Base-by-base conservation (phyloP, 1,284 basidiomycete genomes). In the Polyporus tsugae region DNA sequence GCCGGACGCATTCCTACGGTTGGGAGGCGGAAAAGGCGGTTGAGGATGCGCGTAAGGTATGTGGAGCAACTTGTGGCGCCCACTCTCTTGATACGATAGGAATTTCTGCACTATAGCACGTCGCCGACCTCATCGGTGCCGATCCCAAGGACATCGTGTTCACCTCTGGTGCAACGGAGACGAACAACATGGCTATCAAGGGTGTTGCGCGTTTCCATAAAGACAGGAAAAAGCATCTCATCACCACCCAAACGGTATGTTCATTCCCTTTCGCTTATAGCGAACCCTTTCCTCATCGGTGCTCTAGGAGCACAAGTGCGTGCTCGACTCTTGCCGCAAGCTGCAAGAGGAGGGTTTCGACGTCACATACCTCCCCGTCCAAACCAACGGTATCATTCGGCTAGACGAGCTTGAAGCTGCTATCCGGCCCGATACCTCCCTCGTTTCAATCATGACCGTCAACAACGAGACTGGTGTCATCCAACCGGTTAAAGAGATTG, bases 401-500 rank as follows among this genome's bases (percentile, higher is more conserved):
- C 65, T 83, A 66, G 70, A 82, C 68, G 68, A 83, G 60, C 69
- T 83, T 66, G 75, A 82, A 75, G 72, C 79, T 64, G 68, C 82
- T 72, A 74, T 80, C 42, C 77, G 78, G 10, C 77, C 78, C 2
- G 78, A 79, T 57, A 79, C 79, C 29, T 76, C 77, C 9, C 67
- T 84, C 72, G 75, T 83, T 52, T 98, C 97, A 11, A 93, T 99
- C 80, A 99, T 99, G 98, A 90, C 95, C 4, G 97, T 99, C 71
- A 99, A 99, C 85, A 99, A 99, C 82, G 98, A 99, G 84, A 99
- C 97, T 7, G 98, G 98, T 60, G 97, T 99, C 70, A 98, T 99
- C 71, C 98, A 99, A 79, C 98, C 98, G 1, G 88, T 99, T 71
- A 94, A 94, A 79, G 96, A 99, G 80, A 99, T 99, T 73, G 97